These are phyloP conservation scores for Leishmania martiniquensis DNA, from an alignment of 208 protist species.

Conservation along the genomic window DNA sequence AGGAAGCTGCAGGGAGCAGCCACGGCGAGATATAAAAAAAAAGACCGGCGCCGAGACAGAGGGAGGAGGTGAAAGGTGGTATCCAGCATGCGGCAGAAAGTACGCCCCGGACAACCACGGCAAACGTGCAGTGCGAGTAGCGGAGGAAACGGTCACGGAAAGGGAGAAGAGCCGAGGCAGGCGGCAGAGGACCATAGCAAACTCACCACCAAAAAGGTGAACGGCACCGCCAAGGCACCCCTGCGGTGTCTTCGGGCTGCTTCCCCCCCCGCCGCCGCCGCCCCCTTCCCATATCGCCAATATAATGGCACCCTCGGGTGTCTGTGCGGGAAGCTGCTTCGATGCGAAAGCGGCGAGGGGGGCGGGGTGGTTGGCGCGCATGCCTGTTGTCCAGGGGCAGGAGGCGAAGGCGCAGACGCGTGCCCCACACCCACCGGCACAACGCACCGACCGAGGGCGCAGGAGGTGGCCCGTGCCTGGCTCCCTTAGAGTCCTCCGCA, in stretches of 20 bases:
- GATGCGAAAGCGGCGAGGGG: neutral
- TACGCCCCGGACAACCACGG: too few species aligned
- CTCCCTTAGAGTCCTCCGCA: neutral
- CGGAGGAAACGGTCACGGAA: too few species aligned
- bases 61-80: too few species aligned
- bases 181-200: neutral
- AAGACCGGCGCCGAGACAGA: too few species aligned
- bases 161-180: neutral
- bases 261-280: neutral
- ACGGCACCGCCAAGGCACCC: neutral
- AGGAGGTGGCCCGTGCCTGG: neutral
- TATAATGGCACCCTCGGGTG: neutral
- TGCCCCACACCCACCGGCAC: neutral
- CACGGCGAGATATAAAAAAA: too few species aligned
- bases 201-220: neutral
- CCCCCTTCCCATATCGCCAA: neutral
- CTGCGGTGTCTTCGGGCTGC: neutral
- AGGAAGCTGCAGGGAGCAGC: too few species aligned
- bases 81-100: too few species aligned
- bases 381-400: neutral
- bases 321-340: neutral
- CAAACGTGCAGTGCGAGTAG: too few species aligned
- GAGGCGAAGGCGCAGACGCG: neutral
- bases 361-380: neutral
- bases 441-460: neutral